These are phyloP conservation scores for Geotrichum carabidarum DNA, from an alignment of 1,139 yeast genomes.

Conservation along the genomic window DNA sequence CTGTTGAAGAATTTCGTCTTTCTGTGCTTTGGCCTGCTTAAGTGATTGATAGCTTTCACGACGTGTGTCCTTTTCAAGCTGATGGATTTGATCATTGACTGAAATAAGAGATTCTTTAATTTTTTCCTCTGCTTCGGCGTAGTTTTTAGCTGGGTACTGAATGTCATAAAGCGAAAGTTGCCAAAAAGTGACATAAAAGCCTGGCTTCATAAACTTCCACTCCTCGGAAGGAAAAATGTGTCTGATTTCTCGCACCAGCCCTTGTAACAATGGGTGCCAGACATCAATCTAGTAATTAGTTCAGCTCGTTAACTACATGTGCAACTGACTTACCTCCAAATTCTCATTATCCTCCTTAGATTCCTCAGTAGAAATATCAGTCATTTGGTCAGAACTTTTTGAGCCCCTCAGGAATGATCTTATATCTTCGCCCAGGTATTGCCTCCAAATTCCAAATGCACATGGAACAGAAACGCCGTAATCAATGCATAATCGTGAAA, in stretches of 20 bases:
- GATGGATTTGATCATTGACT: conserved; percentile 18
- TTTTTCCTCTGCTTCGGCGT: conserved; percentile 45
- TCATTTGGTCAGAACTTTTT: conserved; percentile 13
- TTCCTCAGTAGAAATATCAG: conserved; percentile 13
- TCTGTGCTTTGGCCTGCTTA: conserved; percentile 19
- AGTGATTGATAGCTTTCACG: conserved; percentile 20
- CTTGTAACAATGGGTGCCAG: conserved; percentile 31
- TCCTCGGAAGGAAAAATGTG: conserved; percentile 32
- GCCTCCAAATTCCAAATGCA: conserved; percentile 80
- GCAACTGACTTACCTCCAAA: conserved; percentile 4
- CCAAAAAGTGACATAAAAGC: conserved; percentile 67
- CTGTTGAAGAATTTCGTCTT: conserved; percentile 25
- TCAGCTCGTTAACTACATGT: background rate
- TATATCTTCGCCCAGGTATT: conserved; percentile 38
- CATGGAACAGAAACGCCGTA: conserved; percentile 58
- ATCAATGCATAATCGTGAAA: conserved; percentile 45
- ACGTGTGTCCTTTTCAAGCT: conserved; percentile 17
- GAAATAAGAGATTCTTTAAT: conserved; percentile 22
- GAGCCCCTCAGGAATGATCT: conserved; percentile 26
- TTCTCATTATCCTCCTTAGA: conserved; percentile 16
- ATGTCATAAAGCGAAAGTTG: conserved; percentile 69
- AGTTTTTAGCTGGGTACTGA: conserved; percentile 49
- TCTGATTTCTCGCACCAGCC: conserved; percentile 25
- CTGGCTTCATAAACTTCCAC: conserved; percentile 41
- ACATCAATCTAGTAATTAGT: conserved; percentile 13